Evolutionary conservation across 2,329 filamentous ascomycete genomes (phyloP).

Genomic region (Cladosporium phlei): DNA sequence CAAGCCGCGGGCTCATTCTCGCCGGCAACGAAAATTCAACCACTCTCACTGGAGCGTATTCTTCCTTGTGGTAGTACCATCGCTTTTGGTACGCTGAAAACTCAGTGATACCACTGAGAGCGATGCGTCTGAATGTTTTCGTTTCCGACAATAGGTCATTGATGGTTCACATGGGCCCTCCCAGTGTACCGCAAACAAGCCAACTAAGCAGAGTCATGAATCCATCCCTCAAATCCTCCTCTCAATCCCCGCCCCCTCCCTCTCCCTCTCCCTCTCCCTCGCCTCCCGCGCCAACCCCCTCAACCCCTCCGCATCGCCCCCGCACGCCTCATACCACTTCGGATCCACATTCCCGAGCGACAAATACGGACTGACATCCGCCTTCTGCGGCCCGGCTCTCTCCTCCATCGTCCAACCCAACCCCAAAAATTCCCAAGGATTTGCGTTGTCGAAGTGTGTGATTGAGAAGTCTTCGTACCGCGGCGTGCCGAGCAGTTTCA

Average conservation of each 20-base stretch:
- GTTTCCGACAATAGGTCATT: no score
- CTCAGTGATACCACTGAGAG: no score
- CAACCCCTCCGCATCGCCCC: conserved; percentile 22
- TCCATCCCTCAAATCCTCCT: conserved; percentile 3
- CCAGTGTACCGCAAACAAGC: no score
- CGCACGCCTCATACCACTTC: conserved; percentile 33
- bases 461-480: conserved; percentile 45
- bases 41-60: no score
- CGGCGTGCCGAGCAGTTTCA: conserved; percentile 34
- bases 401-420: conserved; percentile 38
- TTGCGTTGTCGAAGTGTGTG: conserved; percentile 35
- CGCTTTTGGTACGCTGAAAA: no score
- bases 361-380: conserved; percentile 38
- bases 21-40: no score
- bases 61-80: no score
- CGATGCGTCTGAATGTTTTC: no score
- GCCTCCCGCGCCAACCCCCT: conserved; percentile 19
- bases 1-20: no score
- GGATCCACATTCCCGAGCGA: conserved; percentile 39
- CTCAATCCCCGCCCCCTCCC: conserved; percentile 1
- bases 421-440: conserved; percentile 40
- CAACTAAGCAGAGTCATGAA: no score
- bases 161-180: no score
- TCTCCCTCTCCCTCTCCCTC: conserved; percentile 3
- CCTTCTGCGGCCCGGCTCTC: conserved; percentile 18